phyloP scores from a whole-genome alignment of 2,329 filamentous ascomycete species.

The Cordyceps fumosorosea region DNA sequence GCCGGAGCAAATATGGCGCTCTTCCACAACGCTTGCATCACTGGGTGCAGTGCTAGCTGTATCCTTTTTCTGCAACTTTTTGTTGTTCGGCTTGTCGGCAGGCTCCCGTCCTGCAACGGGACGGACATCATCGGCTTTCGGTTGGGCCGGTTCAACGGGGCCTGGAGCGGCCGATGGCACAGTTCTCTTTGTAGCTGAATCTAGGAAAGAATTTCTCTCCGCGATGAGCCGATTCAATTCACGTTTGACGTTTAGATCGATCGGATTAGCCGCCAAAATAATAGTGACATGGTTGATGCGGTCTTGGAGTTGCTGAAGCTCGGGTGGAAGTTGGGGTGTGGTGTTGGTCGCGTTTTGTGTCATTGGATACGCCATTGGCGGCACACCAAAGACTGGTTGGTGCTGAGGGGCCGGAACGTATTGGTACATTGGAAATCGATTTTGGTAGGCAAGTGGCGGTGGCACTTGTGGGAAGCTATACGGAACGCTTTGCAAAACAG shows the following conservation, averaged over 20 bases:
- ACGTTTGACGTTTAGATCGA: background rate
- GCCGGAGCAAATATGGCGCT: slow-evolving; percentile 28
- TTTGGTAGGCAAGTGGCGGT: background rate
- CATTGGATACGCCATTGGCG: background rate
- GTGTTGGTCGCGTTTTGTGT: background rate
- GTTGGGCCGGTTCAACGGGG: background rate
- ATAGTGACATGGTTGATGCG: background rate
- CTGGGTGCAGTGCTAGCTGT: background rate
- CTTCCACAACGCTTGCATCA: background rate
- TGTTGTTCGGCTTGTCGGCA: background rate
- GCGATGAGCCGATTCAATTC: background rate
- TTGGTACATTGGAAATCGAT: background rate
- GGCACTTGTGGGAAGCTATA: background rate
- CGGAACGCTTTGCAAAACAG: background rate
- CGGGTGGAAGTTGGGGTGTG: background rate
- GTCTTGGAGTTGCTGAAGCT: background rate
- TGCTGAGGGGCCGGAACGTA: background rate
- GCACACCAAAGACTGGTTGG: background rate
- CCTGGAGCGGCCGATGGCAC: slow-evolving; percentile 8
- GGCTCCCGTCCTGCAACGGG: background rate
- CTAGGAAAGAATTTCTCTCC: background rate
- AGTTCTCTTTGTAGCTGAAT: slow-evolving; percentile 2
- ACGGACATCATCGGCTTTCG: background rate
- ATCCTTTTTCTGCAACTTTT: background rate
- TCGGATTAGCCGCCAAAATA: background rate